Base-by-base conservation (phyloP, 2,329 filamentous ascomycete genomes). In the Colletotrichum musae region DNA sequence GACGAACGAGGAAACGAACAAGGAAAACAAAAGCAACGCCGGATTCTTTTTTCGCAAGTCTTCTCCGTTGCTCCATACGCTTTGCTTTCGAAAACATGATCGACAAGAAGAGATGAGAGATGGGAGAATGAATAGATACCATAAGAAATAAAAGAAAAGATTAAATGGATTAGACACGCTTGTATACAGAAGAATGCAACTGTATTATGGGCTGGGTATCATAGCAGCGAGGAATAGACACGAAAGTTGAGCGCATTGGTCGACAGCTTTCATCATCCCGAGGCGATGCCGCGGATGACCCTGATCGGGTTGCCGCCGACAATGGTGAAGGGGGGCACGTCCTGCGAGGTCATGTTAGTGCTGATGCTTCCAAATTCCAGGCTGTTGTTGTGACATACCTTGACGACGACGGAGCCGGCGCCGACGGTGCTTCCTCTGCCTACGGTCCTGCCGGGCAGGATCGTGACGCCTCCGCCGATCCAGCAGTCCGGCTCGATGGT, bases 401-500 rank as follows among this genome's bases (percentile, higher is more conserved):
- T 95, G 1, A 93, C 95, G 24, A 97, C 94, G 45, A 97, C 91
- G 73, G 92, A 93, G 15, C 93, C 94, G 6, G 95, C 94, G 10
- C 93, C 94, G 70, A 97, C 88, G 0, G 92, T 93, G 64, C 88
- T 89, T 5, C 94, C 94, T 77, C 89, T 89, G 9, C 94, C 94
- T 74, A 98, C 92, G 43, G 85, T 94, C 32, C 95, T 89, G 7
- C 94, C 94, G 0, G 93, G 92, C 67, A 97, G 84, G 69, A 98
- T 91, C 41, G 88, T 91, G 15, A 91, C 93, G 75, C 92, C 92
- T 13, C 93, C 93, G 1, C 91, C 93, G 70, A 97, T 89, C 89
- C 92, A 95, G 77, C 93, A 93, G 80, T 97, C 94, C 72, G 96
- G 92, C 72, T 94, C 93, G 71, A 98, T 95, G 41, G 86, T 87